Base-by-base conservation (phyloP, 768 basidiomycete species). In the Dacryopinax primogenitus region DNA sequence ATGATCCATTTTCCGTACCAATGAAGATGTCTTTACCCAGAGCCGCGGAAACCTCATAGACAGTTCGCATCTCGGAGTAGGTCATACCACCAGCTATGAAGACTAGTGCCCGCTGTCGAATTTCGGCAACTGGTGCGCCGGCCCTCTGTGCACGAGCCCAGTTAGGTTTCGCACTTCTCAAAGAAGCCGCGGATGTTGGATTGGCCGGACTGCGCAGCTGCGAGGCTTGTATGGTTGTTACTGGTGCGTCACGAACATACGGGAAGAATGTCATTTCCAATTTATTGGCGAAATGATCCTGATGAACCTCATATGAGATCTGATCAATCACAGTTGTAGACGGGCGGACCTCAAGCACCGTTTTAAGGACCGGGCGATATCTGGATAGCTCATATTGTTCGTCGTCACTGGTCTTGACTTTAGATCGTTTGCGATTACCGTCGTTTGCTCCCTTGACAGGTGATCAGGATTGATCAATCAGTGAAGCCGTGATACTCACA, bases 341-440 rank as follows among this genome's bases (percentile, higher is more conserved):
- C 16, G 30, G 13, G 51, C 72, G 15, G 73, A 93, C 94, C 80
- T 96, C 92, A 21, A 99, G 76, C 66, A 98, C 81, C 1, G 85
- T 82, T 69, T 83, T 84, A 32, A 98, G 73, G 1, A 86, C 77
- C 6, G 96, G 96, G 72, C 88, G 92, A 76, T 84, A 99, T 66
- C 96, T 83, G 18, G 95, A 98, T 33, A 99, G 82, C 69, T 97
- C 95, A 72, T 98, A 99, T 70, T 96, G 94, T 67, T 95, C 93
- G n/a, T 91, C 92, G n/a, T 72, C 71, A 64, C 72, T 78, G 30
- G 78, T 73, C 73, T 88, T 91, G 71, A 87, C 86, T 78, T 90
- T 94, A 64, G 92, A 78, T 68, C 84, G 86, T 75, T 86, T 89
- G 79, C 85, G 88, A 33, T 78, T 83, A 71, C 93, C 90, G 63